These are phyloP conservation scores for Tolypocladium ophioglossoides DNA, from an alignment of 2,329 filamentous ascomycete species.

Conservation along the genomic window DNA sequence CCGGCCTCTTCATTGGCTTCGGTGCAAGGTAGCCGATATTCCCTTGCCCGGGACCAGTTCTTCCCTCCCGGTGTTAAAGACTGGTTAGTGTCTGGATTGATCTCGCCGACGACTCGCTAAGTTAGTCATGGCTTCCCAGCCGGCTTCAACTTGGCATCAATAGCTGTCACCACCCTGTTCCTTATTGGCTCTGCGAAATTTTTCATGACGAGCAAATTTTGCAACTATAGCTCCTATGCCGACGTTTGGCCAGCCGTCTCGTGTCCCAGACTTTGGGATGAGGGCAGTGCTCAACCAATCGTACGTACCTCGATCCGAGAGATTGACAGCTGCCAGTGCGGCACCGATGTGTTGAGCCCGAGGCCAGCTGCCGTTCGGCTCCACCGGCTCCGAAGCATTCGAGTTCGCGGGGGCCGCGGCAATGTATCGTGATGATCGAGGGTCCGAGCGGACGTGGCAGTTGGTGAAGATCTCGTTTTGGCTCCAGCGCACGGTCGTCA, in stretches of 20 bases:
- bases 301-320: not conserved
- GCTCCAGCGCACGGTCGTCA: not conserved
- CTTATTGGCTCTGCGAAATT: not conserved
- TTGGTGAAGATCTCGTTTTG: too few relatives aligned
- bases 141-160: not conserved
- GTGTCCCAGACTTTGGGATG: not conserved
- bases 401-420: not conserved
- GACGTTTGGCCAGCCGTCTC: too few relatives aligned
- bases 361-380: not conserved
- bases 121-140: not conserved
- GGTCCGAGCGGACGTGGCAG: not conserved
- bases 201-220: too few relatives aligned
- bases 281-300: not conserved
- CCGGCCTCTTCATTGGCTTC: too few relatives aligned
- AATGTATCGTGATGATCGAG: not conserved
- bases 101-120: not conserved
- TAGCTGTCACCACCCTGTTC: not conserved
- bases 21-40: too few relatives aligned
- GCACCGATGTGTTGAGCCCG: not conserved
- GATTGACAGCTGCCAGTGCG: not conserved
- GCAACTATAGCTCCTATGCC: too few relatives aligned
- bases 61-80: not conserved
- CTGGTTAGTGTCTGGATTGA: too few relatives aligned
- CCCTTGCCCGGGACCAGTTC: not conserved
- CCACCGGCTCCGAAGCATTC: not conserved